Base-by-base conservation (phyloP, 345 rosid species). In the Corchorus capsularis region DNA sequence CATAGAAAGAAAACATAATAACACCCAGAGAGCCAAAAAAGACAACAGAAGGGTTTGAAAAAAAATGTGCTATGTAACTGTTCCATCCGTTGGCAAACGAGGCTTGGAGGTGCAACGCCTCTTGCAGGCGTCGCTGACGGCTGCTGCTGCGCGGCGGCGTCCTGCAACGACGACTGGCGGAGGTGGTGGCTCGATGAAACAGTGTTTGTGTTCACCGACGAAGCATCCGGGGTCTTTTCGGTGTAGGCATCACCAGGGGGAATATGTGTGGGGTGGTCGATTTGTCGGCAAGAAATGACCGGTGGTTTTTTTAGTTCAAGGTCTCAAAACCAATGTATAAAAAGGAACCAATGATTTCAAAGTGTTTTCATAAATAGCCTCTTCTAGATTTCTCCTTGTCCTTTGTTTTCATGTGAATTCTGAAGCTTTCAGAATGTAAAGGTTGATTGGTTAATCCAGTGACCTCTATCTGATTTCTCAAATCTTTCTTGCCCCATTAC, bases 141-240 rank as follows among this genome's bases (percentile, higher is more conserved):
- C 52, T 5, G 74, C 32, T 10, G 53, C 39, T 27, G 27, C 27
- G 27, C 27, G 27, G 27, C 27, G 27, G 6, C 59, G 14, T 50
- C 61, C 17, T 35, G 66, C 55, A 55, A 69, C 73, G 66, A 79
- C 57, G 63, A 74, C 63, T 74, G 65, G 46, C 55, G 72, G 52
- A 9, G 81, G 77, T 4, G 86, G 69, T 6, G 55, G 84, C 50
- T 70, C 78, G 43, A 78, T 59, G 65, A 87, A 82, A 87, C 60
- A 22, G 79, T 92, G 96, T 41, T 53, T 87, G 6, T 94, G 96
- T 79, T 92, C 96, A 8, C 96, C 96, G 5, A 86, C 94, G 6
- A 83, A 35, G 79, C 98, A 94, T 64, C 92, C 94, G 0, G 89
- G 98, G 27, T 92, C 98, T 8, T 92, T 94, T 79, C 79, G 90